phyloP scores from a whole-genome alignment of 1,284 basidiomycete genomes.

The Singerocomus inundabilis region DNA sequence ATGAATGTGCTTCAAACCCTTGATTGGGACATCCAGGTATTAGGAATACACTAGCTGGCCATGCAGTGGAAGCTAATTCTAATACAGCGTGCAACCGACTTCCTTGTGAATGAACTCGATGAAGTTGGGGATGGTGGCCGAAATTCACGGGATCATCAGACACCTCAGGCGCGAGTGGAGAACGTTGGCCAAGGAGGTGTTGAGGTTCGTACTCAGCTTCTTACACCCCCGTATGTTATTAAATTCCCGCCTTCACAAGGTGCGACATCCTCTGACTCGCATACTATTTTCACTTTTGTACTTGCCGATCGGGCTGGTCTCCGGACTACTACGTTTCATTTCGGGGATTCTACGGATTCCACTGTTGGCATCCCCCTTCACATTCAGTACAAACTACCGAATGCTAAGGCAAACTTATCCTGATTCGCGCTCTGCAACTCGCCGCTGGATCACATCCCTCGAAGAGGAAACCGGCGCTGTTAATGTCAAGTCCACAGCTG shows the following conservation, averaged over 20 bases:
- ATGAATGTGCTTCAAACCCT: slow-evolving; percentile 57
- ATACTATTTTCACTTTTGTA: slow-evolving; percentile 38
- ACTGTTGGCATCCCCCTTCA: slow-evolving; percentile 44
- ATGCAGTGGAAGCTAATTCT: not conserved
- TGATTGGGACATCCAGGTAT: slow-evolving; percentile 68
- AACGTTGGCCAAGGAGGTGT: slow-evolving; percentile 44
- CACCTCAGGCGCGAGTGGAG: slow-evolving; percentile 51
- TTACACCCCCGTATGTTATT: not conserved
- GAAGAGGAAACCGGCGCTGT: slow-evolving; percentile 81
- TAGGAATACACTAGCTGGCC: slow-evolving; percentile 1
- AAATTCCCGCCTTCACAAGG: not conserved
- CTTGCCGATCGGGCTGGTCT: slow-evolving; percentile 49
- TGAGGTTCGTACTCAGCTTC: slow-evolving; percentile 9
- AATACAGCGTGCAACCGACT: slow-evolving; percentile 54
- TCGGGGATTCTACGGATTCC: slow-evolving; percentile 54
- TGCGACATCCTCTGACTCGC: slow-evolving; percentile 8
- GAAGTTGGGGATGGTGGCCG: slow-evolving; percentile 18
- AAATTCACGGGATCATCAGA: slow-evolving; percentile 8
- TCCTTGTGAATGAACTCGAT: slow-evolving; percentile 48
- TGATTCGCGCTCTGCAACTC: slow-evolving; percentile 52
- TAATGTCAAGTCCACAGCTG: slow-evolving; percentile 41
- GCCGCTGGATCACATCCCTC: slow-evolving; percentile 72
- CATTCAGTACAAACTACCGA: slow-evolving; percentile 43
- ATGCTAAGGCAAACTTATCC: slow-evolving; percentile 32
- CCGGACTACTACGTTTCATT: slow-evolving; percentile 52